Evolutionary conservation across 2,329 filamentous ascomycete species (phyloP), one percentile per base, ranked within the genome.

Genomic region (Bipolaris bicolor): DNA sequence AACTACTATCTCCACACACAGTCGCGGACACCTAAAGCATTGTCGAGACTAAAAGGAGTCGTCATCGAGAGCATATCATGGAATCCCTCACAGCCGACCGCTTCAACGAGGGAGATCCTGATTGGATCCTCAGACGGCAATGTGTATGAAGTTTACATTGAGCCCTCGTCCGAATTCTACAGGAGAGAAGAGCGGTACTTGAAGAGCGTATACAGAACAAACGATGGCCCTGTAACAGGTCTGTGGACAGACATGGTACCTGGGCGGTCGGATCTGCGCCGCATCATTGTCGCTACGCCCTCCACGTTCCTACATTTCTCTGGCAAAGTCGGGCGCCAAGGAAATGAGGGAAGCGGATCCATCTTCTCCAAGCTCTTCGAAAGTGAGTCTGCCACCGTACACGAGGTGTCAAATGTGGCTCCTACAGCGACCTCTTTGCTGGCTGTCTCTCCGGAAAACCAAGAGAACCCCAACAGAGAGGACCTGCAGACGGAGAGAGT

Each of bases 1-100:
- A 98, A 96, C 79, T 99, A 93, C 81, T 99, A 99, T 77, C 89
- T 99, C 9, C 95, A 99, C 76, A 94, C 92, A 10, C 94, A 98
- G 75, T 95, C 93, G 33, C 90, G 92, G 66, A 90, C 93, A 64
- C 92, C 94, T 2, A 91, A 95, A 62, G 85, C 89, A 7, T 82
- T 99, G 34, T 88, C 90, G 13, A 86, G 92, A 55, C 79, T 99
- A 51, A 94, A 94, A 67, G 92, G 92, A 26, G 91, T 97, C 13
- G 83, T 87, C 7, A 91, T 99, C 57, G 93, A 97, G 76, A 90
- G 90, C 61, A 84, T 99, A 60, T 92, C 94, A 34, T 99, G 95
- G 95, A 97, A 96, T 70, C 92, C 95, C 1, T 92, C 91, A 2
- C 82, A 94, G 46, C 95, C 95, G 4, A 98, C 94, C 7, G 91